phyloP scores from a whole-genome alignment of 2,329 filamentous ascomycete genomes.

The Diaporthe citriasiana region DNA sequence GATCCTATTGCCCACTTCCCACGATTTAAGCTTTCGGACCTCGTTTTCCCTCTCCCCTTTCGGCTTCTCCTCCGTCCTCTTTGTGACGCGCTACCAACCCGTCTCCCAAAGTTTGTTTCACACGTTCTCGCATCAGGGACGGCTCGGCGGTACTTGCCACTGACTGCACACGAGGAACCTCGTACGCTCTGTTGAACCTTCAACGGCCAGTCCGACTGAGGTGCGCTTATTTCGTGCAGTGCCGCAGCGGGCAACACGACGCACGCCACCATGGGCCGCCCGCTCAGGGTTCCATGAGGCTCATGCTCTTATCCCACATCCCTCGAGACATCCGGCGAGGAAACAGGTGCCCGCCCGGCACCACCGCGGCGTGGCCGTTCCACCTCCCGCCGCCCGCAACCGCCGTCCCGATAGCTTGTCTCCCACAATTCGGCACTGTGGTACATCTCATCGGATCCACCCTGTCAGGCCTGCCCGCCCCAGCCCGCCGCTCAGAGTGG shows the following conservation, averaged over 20 bases:
- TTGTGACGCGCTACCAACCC: conserved; percentile 31
- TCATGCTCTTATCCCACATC: neutral
- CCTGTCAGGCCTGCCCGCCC: neutral
- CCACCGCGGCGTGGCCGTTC: neutral
- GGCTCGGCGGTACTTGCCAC: conserved; percentile 15
- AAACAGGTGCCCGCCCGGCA: neutral
- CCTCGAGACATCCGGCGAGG: neutral
- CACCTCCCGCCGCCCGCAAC: neutral
- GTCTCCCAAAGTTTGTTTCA: conserved; percentile 35
- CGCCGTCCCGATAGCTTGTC: conserved; percentile 1
- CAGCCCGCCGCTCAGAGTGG: conserved; percentile 23
- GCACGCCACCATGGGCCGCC: neutral
- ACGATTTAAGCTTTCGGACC: conserved; percentile 38
- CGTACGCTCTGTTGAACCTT: neutral
- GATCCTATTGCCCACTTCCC: conserved; percentile 20
- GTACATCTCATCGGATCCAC: conserved; percentile 13
- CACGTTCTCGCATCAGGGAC: conserved; percentile 2
- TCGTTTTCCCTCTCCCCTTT: conserved; percentile 32
- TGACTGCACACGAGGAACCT: neutral
- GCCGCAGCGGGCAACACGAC: neutral
- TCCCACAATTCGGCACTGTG: neutral
- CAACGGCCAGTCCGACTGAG: neutral
- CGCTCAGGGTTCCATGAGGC: neutral
- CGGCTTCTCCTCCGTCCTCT: conserved; percentile 20
- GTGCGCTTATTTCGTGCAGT: neutral